Conservation (phyloP, 2,329 filamentous ascomycete species). For the Colletotrichum plurivorum region DNA sequence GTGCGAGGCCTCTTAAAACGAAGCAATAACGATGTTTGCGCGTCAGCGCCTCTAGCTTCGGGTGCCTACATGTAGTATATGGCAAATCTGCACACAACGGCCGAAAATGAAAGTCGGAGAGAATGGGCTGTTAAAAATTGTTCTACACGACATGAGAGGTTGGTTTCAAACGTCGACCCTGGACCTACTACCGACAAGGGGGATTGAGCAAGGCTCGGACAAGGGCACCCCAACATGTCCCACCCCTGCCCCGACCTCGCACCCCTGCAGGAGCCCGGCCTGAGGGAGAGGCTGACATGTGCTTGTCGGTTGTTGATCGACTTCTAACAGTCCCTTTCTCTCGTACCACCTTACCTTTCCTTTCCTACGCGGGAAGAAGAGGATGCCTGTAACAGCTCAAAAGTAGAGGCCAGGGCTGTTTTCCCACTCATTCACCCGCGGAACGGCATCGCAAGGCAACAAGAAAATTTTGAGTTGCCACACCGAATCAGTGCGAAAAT, state of each 20-base stretch:
- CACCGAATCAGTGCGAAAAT: not conserved
- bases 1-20: too few species aligned
- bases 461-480: not conserved
- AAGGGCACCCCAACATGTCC: slow-evolving; percentile 30
- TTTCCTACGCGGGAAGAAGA: too few species aligned
- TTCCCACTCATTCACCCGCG: not conserved
- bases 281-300: slow-evolving; percentile 32
- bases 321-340: not conserved
- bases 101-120: not conserved
- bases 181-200: not conserved
- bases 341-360: not conserved
- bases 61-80: too few species aligned
- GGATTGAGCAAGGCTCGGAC: not conserved
- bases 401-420: not conserved
- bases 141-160: not conserved
- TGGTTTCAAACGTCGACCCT: slow-evolving; percentile 32
- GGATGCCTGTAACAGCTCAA: too few species aligned
- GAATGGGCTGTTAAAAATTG: not conserved
- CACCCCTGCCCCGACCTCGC: slow-evolving; percentile 24
- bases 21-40: too few species aligned
- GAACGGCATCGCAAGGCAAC: not conserved
- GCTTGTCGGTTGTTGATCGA: slow-evolving; percentile 3
- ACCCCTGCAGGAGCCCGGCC: slow-evolving; percentile 35
- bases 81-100: too few species aligned
- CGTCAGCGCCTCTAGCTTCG: too few species aligned